These are phyloP conservation scores for Tetragonia tetragonoides DNA, from an alignment of 148 eudicot species.

Conservation along the genomic window DNA sequence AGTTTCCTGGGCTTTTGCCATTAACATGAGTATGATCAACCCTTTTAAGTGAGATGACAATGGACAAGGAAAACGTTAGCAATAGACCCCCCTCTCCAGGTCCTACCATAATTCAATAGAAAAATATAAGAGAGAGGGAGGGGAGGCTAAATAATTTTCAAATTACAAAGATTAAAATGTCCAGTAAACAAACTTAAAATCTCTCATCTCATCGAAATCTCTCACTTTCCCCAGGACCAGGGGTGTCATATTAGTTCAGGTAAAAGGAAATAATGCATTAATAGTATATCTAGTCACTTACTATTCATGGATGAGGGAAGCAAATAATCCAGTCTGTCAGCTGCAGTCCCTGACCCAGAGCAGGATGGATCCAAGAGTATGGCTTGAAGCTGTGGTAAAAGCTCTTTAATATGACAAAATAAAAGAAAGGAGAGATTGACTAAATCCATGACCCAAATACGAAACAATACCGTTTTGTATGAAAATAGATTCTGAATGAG, in stretches of 20 bases:
- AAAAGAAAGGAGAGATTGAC: neutral
- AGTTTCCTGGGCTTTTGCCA: neutral
- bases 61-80: neutral
- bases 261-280: neutral
- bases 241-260: neutral
- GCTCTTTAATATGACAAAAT: neutral
- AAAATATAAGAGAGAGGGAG: neutral
- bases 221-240: neutral
- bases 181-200: neutral
- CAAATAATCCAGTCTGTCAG: slow-evolving; percentile 85
- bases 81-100: neutral
- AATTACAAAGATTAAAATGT: neutral
- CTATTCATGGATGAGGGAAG: slow-evolving; percentile 77
- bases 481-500: neutral
- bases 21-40: neutral
- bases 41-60: neutral
- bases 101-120: neutral
- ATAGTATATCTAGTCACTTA: slow-evolving; percentile 15
- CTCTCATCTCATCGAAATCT: neutral
- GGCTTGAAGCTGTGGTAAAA: slow-evolving; percentile 60
- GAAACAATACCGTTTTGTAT: neutral
- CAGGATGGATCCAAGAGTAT: slow-evolving; percentile 98
- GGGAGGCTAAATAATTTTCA: neutral
- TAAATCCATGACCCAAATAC: neutral
- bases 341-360: slow-evolving; percentile 97